Base-by-base conservation (phyloP, 2,329 filamentous ascomycete species). In the Pseudogymnoascus sp. region DNA sequence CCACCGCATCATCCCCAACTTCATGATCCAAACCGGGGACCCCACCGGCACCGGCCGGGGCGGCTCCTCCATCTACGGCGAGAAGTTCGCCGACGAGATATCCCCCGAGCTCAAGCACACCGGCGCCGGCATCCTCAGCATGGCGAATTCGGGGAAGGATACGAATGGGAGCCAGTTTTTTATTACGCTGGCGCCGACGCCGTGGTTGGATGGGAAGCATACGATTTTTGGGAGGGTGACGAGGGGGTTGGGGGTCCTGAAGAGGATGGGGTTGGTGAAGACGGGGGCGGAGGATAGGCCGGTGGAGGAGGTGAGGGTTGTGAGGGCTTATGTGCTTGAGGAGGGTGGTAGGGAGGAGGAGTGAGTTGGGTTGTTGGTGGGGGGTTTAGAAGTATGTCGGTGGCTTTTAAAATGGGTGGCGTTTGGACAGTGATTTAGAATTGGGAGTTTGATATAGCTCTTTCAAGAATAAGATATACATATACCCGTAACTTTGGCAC, bases 111-210 rank as follows among this genome's bases (percentile, higher is more conserved):
- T 99, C 63, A 95, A 93, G 74, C 95, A 99, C 79, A 96, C 92
- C 0, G 93, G 93, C 39, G 93, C 93, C 3, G 93, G 93, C 1
- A 82, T 98, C n/a, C 79, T 99, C 71, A 92, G 88, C 78, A 99
- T 99, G 95, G 95, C 95, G 65, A 99, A 99, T 77, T 87, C 88
- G 14, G 95, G 95, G 0, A 90, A 91, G 7, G 86, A 98, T 76
- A 96, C 93, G 37, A 98, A 98, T 76, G 93, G 93, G 21, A 91
- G 86, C 65, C 95, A 98, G 78, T 99, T 98, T 78, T 98, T 98
- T 75, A 87, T 99, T 69, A 98, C 95, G 0, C 81, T 98, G 36
- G 93, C 92, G 6, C 93, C 93, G 4, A 93, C 95, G 14, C 95
- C 95, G 0, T 98, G 93, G 93, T 78, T 99, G 65, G 95, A 99